These are phyloP conservation scores for Cutaneotrichosporon curvatum DNA, from an alignment of 1,284 basidiomycete species.

Conservation along the genomic window DNA sequence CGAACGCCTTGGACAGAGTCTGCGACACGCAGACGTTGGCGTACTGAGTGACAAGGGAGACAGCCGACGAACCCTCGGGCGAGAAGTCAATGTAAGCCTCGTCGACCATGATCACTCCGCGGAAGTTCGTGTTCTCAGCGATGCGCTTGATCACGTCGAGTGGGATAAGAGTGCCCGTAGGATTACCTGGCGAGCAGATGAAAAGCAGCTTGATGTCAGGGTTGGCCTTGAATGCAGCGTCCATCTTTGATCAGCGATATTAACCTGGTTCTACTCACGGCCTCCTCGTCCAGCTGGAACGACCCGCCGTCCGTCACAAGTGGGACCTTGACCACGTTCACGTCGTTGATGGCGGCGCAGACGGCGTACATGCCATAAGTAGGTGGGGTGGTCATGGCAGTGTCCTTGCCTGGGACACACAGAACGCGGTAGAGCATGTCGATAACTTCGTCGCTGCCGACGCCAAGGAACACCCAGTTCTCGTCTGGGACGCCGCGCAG, in stretches of 20 bases:
- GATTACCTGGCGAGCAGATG: slow-evolving; percentile 95
- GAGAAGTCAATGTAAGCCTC: slow-evolving; percentile 98
- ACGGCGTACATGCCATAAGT: slow-evolving; percentile 98
- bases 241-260: slow-evolving; percentile 53
- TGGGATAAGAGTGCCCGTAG: slow-evolving; percentile 82
- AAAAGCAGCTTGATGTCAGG: slow-evolving; percentile 82
- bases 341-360: slow-evolving; percentile 90
- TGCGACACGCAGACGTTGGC: slow-evolving; percentile 89
- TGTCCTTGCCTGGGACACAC: slow-evolving; percentile 72
- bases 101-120: slow-evolving; percentile 87
- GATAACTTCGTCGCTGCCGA: slow-evolving; percentile 95
- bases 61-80: slow-evolving; percentile 57
- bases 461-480: slow-evolving; percentile 84
- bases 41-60: slow-evolving; percentile 65
- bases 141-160: slow-evolving; percentile 63
- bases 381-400: slow-evolving; percentile 79
- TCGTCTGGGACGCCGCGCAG: slow-evolving; percentile 61
- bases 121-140: slow-evolving; percentile 72
- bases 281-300: slow-evolving; percentile 70
- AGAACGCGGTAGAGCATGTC: slow-evolving; percentile 88
- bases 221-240: slow-evolving; percentile 59
- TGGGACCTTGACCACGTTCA: slow-evolving; percentile 73
- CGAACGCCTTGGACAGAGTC: slow-evolving; percentile 93
- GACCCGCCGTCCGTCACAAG: slow-evolving; percentile 65
- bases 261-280: slow-evolving; percentile 52